Base-by-base conservation (phyloP, 208 protist genomes). In the Porcisia deanei region DNA sequence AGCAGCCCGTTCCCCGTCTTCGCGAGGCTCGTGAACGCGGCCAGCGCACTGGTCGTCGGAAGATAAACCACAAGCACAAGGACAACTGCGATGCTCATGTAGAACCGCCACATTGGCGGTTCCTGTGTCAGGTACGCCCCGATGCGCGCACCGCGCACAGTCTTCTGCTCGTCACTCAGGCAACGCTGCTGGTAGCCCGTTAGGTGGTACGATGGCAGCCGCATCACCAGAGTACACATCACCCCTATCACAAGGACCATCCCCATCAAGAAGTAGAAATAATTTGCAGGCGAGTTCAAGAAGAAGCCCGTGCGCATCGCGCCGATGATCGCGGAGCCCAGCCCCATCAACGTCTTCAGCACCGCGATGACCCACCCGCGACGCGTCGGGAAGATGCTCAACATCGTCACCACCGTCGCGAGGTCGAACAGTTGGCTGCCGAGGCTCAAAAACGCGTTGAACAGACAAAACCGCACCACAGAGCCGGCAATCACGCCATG, bases 271-370 rank as follows among this genome's bases (percentile, higher is more conserved):
- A 94, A 92, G 79, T 84, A 92, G 71, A 92, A 92, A 76, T 87
- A 90, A 70, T 77, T 53, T 9, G 58, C 61, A 5, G 75, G 65
- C 30, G 71, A 49, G 8, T 63, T 73, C 25, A 20, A 3, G 69
- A 94, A 94, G 79, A 91, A 93, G n/a, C 80, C 90, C 20, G 84
- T 69, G 52, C 85, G 68, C 58, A 92, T 82, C 8, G 81, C 80
- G 7, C 79, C 90, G 25, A 91, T 39, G 71, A 94, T 85, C 22
- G 88, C 87, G 22, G 80, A 85, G 54, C 88, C 90, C 25, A 94
- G 85, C 12, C 90, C 90, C 63, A 82, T 86, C 70, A 91, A 68
- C n/a, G 86, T 90, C 77, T 94, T 94, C 60, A 91, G 80, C 30
- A 94, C 58, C 20, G 87, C 90, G 2, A 89, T 69, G 14, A 91